Evolutionary conservation across 2,329 filamentous ascomycete species (phyloP).

Genomic region (Stromatinia cepivora): DNA sequence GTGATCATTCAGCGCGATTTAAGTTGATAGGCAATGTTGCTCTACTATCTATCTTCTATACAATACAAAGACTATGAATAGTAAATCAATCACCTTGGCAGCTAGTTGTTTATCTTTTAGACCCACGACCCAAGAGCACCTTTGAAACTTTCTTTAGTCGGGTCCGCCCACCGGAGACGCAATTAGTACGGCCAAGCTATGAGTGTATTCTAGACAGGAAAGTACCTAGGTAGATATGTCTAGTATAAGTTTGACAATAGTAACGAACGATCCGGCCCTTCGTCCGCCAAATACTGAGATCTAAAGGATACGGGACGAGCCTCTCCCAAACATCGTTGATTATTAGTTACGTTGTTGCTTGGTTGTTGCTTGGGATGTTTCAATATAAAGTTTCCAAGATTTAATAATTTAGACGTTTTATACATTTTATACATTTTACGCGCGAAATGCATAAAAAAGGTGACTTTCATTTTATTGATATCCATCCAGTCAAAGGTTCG

Average conservation of each 20-base stretch:
- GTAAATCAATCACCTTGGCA: not conserved
- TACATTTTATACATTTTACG: not conserved
- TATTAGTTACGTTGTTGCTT: not conserved
- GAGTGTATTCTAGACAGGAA: too few species aligned
- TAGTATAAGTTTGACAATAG: not conserved
- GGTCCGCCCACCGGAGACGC: slow-evolving; percentile 1
- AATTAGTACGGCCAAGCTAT: not conserved
- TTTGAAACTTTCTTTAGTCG: not conserved
- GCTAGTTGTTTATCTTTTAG: not conserved
- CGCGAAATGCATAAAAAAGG: not conserved
- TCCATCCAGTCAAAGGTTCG: slow-evolving; percentile 11
- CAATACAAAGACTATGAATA: not conserved
- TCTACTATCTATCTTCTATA: not conserved
- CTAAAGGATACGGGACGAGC: not conserved
- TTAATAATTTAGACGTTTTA: not conserved
- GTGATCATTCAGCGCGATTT: slow-evolving; percentile 1
- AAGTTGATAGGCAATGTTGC: not conserved
- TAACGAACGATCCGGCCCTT: not conserved
- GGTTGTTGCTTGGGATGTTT: slow-evolving; percentile 4
- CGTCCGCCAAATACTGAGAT: not conserved
- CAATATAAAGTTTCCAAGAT: slow-evolving; percentile 6
- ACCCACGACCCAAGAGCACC: slow-evolving; percentile 3
- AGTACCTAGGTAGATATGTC: not conserved
- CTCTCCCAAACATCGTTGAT: not conserved
- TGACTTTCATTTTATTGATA: not conserved